Conservation (phyloP, 2,329 filamentous ascomycete genomes). For the Fusarium nelsonii region DNA sequence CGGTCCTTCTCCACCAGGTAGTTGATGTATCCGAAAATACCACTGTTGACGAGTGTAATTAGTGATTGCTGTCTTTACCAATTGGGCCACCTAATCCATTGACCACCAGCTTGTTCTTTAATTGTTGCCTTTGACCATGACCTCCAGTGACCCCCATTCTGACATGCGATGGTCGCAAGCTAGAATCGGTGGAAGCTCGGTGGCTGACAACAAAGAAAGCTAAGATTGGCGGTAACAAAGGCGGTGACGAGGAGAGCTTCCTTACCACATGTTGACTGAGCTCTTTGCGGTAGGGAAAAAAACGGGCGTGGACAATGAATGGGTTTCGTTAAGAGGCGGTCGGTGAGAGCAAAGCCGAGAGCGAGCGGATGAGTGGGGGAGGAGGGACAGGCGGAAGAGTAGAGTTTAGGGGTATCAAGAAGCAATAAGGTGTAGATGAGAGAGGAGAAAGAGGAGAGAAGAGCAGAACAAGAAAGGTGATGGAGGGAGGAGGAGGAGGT, state of each 20-base stretch:
- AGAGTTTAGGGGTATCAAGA: slow-evolving; percentile 48
- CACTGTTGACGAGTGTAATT: slow-evolving; percentile 65
- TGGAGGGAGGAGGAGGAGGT: slow-evolving; percentile 37
- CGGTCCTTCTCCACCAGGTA: slow-evolving; percentile 99
- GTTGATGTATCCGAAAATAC: slow-evolving; percentile 99
- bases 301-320: slow-evolving; percentile 29
- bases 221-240: slow-evolving; percentile 24
- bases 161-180: slow-evolving; percentile 27
- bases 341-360: slow-evolving; percentile 38
- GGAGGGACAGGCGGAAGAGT: slow-evolving; percentile 30
- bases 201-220: slow-evolving; percentile 5
- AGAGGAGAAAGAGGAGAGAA: slow-evolving; percentile 43
- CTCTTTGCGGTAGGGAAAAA: slow-evolving; percentile 30
- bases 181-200: slow-evolving; percentile 36
- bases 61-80: slow-evolving; percentile 40
- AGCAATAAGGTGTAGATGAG: slow-evolving; percentile 45
- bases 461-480: slow-evolving; percentile 38
- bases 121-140: slow-evolving; percentile 17
- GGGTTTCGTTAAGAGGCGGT: slow-evolving; percentile 35
- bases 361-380: slow-evolving; percentile 36
- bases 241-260: slow-evolving; percentile 36
- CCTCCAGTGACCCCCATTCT: slow-evolving; percentile 20
- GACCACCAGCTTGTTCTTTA: slow-evolving; percentile 12
- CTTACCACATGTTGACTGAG: slow-evolving; percentile 50
- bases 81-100: slow-evolving; percentile 31